Base-by-base conservation (phyloP, 78 protist species). In the Bodo saltans region DNA sequence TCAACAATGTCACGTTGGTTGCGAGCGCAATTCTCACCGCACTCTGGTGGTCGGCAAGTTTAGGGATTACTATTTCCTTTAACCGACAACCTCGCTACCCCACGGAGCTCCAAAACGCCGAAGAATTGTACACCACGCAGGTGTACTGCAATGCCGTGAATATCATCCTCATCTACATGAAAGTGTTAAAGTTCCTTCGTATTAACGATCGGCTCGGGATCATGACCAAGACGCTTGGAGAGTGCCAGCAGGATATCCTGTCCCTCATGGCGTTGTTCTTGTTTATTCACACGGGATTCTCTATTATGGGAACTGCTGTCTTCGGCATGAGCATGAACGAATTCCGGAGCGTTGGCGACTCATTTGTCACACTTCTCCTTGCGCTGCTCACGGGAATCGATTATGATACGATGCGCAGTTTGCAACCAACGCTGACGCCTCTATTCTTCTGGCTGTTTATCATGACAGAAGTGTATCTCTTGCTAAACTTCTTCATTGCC, bases 401-500 rank as follows among this genome's bases (percentile, higher is more conserved):
- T 72, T 79, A 79, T 32, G 68, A 70, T 12, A 3, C 21, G 72
- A 74, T 79, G 42, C 72, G 84, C n/a, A 72, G 67, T 8, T 32
- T 35, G 42, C 21, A 79, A 8, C 67, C 17, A 29, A 74, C 8
- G 40, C 3, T 79, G 42, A 42, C 84, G n/a, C 3, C 53, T 1
- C 38, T 42, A 4, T 79, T 26, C 74, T 53, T 79, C 52, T 53
- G 4, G 74, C 8, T 33, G 47, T 79, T 68, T 47, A 23, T 35
- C 27, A 21, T 79, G n/a, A 40, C 67, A 32, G 84, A 47, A 2
- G 73, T 52, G 68, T 79, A 67, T 21, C 3, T 79, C 32, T 47
- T 79, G 53, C 35, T 79, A 30, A 79, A 79, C 84, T 21, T 79
- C 42, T 3, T 79, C 52, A 28, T 79, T 72, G 84, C 72, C 74